Conservation (phyloP, 2,329 filamentous ascomycete genomes). For the Emericellopsis cladophorae region DNA sequence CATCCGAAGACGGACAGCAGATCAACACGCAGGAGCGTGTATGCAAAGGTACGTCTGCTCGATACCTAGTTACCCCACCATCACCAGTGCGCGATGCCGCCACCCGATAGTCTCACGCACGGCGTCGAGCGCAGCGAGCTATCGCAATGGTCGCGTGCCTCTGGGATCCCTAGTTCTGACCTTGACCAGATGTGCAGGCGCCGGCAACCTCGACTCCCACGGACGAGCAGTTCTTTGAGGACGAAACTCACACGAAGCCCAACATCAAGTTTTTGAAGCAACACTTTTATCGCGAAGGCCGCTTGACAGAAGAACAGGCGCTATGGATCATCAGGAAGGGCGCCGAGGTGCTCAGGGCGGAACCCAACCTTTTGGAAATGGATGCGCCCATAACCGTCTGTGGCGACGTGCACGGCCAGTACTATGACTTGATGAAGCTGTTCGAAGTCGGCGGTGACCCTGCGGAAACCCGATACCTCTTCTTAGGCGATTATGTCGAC, state of each 20-base stretch:
- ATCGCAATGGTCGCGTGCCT: background rate
- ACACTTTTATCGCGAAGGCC: slow-evolving; percentile 95
- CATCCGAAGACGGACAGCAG: slow-evolving; percentile 93
- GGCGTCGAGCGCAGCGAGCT: background rate
- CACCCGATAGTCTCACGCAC: too few species aligned
- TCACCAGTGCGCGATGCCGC: background rate
- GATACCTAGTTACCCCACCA: slow-evolving; percentile 1
- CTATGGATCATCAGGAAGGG: slow-evolving; percentile 88
- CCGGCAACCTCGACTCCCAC: slow-evolving; percentile 87
- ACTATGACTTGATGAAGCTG: slow-evolving; percentile 98
- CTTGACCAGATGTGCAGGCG: slow-evolving; percentile 75
- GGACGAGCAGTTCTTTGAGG: slow-evolving; percentile 88
- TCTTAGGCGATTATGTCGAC: slow-evolving; percentile 96
- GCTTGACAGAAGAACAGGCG: slow-evolving; percentile 92
- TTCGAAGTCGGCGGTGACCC: slow-evolving; percentile 98
- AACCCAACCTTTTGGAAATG: slow-evolving; percentile 97
- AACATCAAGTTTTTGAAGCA: slow-evolving; percentile 93
- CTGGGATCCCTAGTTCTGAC: background rate
- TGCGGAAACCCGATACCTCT: slow-evolving; percentile 90
- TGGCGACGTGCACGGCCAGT: slow-evolving; percentile 96
- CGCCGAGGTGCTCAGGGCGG: slow-evolving; percentile 73
- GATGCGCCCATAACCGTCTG: slow-evolving; percentile 98
- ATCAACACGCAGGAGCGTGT: slow-evolving; percentile 94
- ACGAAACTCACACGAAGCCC: slow-evolving; percentile 75
- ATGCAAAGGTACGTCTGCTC: slow-evolving; percentile 70